Evolutionary conservation across 176 grass and related monocot genomes (phyloP), one percentile per base, ranked within the genome.

Genomic region (Secale cereale): DNA sequence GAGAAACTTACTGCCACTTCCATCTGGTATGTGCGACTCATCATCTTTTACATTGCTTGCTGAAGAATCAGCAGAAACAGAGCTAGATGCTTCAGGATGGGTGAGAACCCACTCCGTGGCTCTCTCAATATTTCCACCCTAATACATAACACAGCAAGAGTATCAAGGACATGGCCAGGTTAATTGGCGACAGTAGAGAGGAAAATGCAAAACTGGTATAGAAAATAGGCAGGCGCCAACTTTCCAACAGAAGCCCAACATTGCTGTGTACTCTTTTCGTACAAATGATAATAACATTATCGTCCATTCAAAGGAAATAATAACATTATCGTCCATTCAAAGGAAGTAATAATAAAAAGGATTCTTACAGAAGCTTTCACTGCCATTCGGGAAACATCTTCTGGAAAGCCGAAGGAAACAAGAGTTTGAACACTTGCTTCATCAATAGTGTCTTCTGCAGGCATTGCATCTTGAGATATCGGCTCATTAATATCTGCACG

Each of bases 21-120:
- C 97, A 85, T 98, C 90, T 64, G 97, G 50, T 69, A 95, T 73
- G 43, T 78, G 33, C n/a, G 86, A 7, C 27, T 92, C 88, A 36
- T 88, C 88, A 72, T 59, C 81, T 54, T 81, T 86, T 60, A 36
- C 39, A 74, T 77, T 91, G 70, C 73, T 96, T 76, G 91, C 88
- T 75, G 93, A 86, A 77, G 90, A 90, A 91, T 92, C 91, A 60
- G 81, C 66, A 67, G 89, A 60, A 57, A 81, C 74, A 25, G 88
- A 91, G 13, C 72, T 86, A 3, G 90, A 91, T 33, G 84, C 93
- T 78, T 95, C 93, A 3, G 91, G 97, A 20, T 94, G 74, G 81
- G 68, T 96, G 84, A 98, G 91, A 82, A 98, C 94, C 97, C 97
- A 98, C 59, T 98, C 93, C 32, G 97, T 98, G 25, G 97, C 97